Percentiles rank a stretch among this genome's conserved stretches.
These are phyloP conservation scores for Aspergillus bombycis DNA, from an alignment of 2,329 filamentous ascomycete species.

Conservation along the genomic window DNA sequence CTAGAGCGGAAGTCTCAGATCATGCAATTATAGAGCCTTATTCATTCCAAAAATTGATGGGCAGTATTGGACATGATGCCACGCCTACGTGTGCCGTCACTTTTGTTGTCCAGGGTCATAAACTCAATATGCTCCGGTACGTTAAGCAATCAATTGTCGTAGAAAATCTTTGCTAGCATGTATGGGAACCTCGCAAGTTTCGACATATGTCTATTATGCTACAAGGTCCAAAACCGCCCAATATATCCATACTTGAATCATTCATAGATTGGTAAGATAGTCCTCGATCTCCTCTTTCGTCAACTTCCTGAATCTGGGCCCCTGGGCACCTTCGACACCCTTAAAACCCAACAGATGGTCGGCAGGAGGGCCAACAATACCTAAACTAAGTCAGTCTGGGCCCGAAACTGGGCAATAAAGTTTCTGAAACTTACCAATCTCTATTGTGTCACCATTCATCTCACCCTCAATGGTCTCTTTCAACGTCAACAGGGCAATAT, in stretches of 20 bases:
- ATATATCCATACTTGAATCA: slow-evolving; percentile 22
- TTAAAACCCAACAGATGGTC: slow-evolving; percentile 87
- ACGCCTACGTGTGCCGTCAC: not conserved
- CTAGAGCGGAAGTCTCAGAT: not conserved
- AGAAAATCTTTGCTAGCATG: not conserved
- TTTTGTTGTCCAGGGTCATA: not conserved
- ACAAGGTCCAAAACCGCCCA: not conserved
- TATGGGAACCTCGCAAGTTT: slow-evolving; percentile 25
- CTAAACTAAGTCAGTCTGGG: slow-evolving; percentile 49
- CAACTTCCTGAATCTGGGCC: slow-evolving; percentile 64
- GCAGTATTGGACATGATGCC: not conserved
- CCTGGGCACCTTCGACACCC: slow-evolving; percentile 45
- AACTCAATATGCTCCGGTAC: not conserved
- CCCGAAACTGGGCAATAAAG: not conserved
- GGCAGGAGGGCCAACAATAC: slow-evolving; percentile 92
- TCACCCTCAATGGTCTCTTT: slow-evolving; percentile 99
- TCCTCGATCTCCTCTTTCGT: slow-evolving; percentile 98
- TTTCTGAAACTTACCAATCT: slow-evolving; percentile 72
- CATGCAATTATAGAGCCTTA: not conserved
- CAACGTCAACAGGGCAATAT: slow-evolving; percentile 93
- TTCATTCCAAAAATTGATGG: not conserved
- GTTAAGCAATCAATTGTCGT: not conserved
- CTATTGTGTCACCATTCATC: slow-evolving; percentile 98
- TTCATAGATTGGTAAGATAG: slow-evolving; percentile 96
- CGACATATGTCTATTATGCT: slow-evolving; percentile 18